Base-by-base conservation (phyloP, 1,139 yeast genomes). In the Zhuliangozyma blackwelliae region DNA sequence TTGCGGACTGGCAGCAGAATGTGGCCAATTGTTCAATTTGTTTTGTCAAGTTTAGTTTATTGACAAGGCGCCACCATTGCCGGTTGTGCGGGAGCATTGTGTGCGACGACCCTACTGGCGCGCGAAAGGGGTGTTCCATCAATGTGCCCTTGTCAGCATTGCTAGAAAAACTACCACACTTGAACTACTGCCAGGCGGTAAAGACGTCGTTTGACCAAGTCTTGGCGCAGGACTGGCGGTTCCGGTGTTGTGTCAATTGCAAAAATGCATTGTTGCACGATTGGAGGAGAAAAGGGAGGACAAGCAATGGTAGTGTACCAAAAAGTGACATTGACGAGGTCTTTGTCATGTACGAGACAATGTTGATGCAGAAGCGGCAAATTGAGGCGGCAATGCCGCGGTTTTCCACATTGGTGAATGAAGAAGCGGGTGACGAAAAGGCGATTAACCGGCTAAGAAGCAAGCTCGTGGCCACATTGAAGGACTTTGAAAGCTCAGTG, bases 21-120 rank as follows among this genome's bases (percentile, higher is more conserved):
- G 71, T 73, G 0, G 49, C 64, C 0, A 63, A 68, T 41, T 92
- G 98, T 54, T 68, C 76, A 4, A 65, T 86, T 5, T 92, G 98
- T 50, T 57, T 65, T 19, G 64, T 69, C 10, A 51, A 55, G 27
- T 92, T 88, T 55, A 70, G 70, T 23, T 61, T 84, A 33, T 55
- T 82, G 5, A 54, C 77, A 16, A 67, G 96, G 39, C 88, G 86
- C 48, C 97, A 92, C 54, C 97, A 88, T 54, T 88, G 96, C 55
- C 65, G 96, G 26, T 57, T 87, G 26, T 92, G 97, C 63, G 97
- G 97, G 0, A 55, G 61, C 25, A 75, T 85, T 1, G 89, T 88
- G 0, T 90, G 97, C 61, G 95, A 85, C 28, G 83, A 82, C 49
- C 52, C 72, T 0, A 50, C 46, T 28, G 61, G 61, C 2, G 55